Evolutionary conservation across 129 eudicot species (phyloP), one percentile per base, ranked within the genome.

Genomic region (Flaveria robusta): DNA sequence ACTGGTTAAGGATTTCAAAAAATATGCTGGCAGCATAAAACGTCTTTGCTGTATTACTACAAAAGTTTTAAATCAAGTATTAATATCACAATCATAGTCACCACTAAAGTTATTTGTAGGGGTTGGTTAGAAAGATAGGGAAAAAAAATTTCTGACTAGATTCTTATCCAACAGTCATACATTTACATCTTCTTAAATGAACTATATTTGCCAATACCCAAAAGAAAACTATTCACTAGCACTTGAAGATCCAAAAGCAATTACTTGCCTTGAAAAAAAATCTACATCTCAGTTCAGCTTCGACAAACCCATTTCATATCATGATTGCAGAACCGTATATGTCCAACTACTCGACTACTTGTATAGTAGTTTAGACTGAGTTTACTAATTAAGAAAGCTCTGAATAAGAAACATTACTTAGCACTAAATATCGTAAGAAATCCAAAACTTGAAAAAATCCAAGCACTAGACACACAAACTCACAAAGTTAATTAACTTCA

Each of bases 21-120:
- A 93, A 90, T 65, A 93, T 88, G 78, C 97, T 93, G 24, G 98
- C 98, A 69, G 98, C 98, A 88, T 93, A 93, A 46, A 93, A 93
- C 9, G 98, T 90, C 84, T 90, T 93, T 34, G 98, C 98, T 69
- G 98, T 90, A 78, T 81, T 88, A 85, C 98, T 93, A 88, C 13
- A 55, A 51, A 83, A 59, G 55, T 68, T 71, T 43, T 60, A 60
- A 31, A 43, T 16, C 20, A 24, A 13, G 69, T 16, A 63, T 26
- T 43, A 79, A 66, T 15, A 72, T 41, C 8, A 41, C 9, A 71
- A 27, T n/a, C 63, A 34, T n/a, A 59, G 70, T 34, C 49, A 59
- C 9, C 39, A 70, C 39, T 26, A 56, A 15, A 22, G 64, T 56
- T 56, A 56, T n/a, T n/a, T 54, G 15, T 22, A 22, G 29, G 64